A percentile compares a stretch with the other conserved stretches of the same genome.
Evolutionary conservation across 495 filamentous ascomycete genomes (phyloP).

Genomic region (Rostrohypoxylon terebratum): DNA sequence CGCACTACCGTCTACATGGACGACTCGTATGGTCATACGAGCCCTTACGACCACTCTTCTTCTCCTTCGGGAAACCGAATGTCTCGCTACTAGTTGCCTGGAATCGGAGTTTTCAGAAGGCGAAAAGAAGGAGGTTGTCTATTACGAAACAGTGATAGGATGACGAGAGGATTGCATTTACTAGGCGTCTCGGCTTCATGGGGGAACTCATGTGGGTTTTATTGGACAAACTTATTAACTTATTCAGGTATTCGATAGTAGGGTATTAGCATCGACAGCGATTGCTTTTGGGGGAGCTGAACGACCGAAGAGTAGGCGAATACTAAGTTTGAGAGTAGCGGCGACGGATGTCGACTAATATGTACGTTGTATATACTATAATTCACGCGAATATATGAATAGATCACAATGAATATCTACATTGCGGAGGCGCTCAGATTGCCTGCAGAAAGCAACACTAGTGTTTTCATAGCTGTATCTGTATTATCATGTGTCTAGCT

Average conservation of each 20-base stretch:
- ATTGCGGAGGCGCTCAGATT: background rate
- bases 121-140: conserved; percentile 21
- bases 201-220: conserved; percentile 17
- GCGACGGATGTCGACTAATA: conserved; percentile 19
- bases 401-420: background rate
- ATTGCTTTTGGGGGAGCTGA: conserved; percentile 10
- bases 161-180: conserved; percentile 30
- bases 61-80: conserved; percentile 55
- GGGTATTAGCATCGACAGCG: conserved; percentile 29
- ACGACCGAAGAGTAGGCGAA: conserved; percentile 6
- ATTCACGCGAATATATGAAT: conserved; percentile 23
- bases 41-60: conserved; percentile 57
- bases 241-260: conserved; percentile 32
- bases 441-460: background rate
- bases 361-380: conserved; percentile 38
- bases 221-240: conserved; percentile 24
- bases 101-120: conserved; percentile 33
- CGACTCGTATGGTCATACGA: conserved; percentile 60
- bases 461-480: background rate
- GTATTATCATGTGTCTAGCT: background rate
- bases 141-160: conserved; percentile 22
- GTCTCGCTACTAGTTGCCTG: conserved; percentile 49
- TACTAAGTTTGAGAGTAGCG: background rate
- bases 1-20: conserved; percentile 82
- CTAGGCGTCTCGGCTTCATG: conserved; percentile 38